phyloP scores from a whole-genome alignment of 441 rosid species.

The Capsella rubella region DNA sequence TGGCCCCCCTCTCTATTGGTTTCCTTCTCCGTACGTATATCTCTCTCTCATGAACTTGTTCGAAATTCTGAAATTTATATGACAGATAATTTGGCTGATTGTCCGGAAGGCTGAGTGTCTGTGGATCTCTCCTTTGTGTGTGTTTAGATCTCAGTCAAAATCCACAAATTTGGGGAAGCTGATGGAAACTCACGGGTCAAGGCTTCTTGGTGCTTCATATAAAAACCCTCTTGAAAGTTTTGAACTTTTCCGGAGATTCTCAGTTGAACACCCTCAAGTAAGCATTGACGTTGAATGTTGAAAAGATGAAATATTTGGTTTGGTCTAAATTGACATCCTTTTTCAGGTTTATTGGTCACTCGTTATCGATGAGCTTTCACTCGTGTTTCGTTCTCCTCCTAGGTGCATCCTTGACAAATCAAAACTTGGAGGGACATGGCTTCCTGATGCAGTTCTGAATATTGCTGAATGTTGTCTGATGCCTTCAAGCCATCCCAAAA shows the following conservation, averaged over 20 bases:
- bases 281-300: constrained; percentile 15
- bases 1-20: constrained; percentile 88
- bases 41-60: constrained; percentile 27
- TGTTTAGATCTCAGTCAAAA: constrained; percentile 56
- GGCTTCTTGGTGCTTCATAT: constrained; percentile 68
- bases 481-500: constrained; percentile 58
- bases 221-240: constrained; percentile 78
- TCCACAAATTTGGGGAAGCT: constrained; percentile 67
- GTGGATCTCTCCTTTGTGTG: constrained; percentile 7
- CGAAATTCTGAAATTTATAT: background rate
- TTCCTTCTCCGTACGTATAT: constrained; percentile 73
- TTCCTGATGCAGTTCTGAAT: constrained; percentile 73
- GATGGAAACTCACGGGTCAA: constrained; percentile 75
- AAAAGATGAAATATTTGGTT: background rate
- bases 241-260: constrained; percentile 62
- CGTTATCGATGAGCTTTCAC: constrained; percentile 66
- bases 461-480: constrained; percentile 80
- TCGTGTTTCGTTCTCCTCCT: constrained; percentile 64
- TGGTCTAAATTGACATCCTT: constrained; percentile 11
- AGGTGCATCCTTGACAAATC: constrained; percentile 68
- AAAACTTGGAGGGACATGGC: constrained; percentile 72
- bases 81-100: background rate
- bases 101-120: background rate
- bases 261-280: constrained; percentile 74
- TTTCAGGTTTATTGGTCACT: constrained; percentile 75